These are phyloP conservation scores for Prosopis cineraria DNA, from an alignment of 306 rosid genomes.

Conservation along the genomic window DNA sequence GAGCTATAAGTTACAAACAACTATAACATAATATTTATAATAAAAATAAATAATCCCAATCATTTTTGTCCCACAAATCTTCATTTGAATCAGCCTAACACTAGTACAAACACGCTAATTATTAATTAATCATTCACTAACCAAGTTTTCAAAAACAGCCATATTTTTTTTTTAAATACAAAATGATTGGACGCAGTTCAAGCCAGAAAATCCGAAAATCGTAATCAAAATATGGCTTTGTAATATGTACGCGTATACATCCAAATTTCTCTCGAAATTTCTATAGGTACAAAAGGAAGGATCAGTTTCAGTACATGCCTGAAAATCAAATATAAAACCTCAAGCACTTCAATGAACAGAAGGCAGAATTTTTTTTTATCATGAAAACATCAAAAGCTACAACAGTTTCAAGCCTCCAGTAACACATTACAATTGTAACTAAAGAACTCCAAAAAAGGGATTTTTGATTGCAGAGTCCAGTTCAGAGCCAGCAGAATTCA, in stretches of 20 bases:
- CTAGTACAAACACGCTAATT: too few species aligned
- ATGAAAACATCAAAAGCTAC: constrained; percentile 13
- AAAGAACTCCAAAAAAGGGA: constrained; percentile 92
- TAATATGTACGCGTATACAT: not conserved
- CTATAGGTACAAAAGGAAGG: not conserved
- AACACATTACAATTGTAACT: constrained; percentile 33
- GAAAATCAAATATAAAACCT: not conserved
- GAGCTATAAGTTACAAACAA: too few species aligned
- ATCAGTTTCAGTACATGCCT: not conserved
- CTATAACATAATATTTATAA: too few species aligned
- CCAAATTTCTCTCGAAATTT: not conserved
- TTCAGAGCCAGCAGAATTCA: constrained; percentile 85
- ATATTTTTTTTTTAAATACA: not conserved
- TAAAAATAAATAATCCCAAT: too few species aligned
- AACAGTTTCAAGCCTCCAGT: constrained; percentile 22
- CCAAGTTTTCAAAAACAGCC: too few species aligned
- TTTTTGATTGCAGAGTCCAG: constrained; percentile 90
- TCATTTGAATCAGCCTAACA: too few species aligned
- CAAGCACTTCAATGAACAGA: constrained; percentile 17
- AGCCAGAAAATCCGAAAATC: not conserved
- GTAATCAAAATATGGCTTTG: not conserved
- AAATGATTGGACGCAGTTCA: not conserved
- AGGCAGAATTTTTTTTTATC: not conserved
- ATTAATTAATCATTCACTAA: not conserved
- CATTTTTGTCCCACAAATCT: too few species aligned